Base-by-base conservation (phyloP, 2,329 filamentous ascomycete genomes). In the Botryosphaeria agaves region DNA sequence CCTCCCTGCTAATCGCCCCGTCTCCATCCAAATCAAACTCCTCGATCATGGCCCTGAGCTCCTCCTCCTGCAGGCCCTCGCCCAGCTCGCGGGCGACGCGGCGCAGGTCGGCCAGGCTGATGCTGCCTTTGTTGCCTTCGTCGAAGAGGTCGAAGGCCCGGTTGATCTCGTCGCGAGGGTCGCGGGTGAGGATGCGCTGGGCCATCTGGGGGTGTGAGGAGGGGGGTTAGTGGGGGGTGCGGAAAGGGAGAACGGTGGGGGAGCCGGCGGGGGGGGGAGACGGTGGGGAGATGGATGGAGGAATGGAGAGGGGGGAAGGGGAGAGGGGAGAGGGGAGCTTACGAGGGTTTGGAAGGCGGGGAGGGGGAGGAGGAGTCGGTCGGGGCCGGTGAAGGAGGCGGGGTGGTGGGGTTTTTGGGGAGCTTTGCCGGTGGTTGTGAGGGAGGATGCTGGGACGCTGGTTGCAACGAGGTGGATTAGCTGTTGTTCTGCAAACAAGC, bases 1-100 rank as follows among this genome's bases (percentile, higher is more conserved):
- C 71, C 35, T 76, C 71, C 43, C 66, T 51, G 28, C 61, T 65
- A 40, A 76, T 73, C 34, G 66, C 84, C 7, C 85, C 85, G 43
- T 92, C 91, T 1, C 83, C 87, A 48, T 92, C 81, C 39, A 94
- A 66, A 59, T 98, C 89, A 59, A 95, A 91, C 55, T 95, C 87
- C 47, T 94, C 84, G 58, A 98, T 89, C 89, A 98, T 98, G 39
- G 84, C 84, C 42, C 72, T 66, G 37, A 98, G 64, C 53, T 98
- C 89, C 45, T 91, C 80, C 47, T 98, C 87, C 42, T 89, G 82
- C 41, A 98, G 64, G 8, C 81, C 83, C 53, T 95, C 87, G 5
- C 89, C 89, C 39, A 98, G 62, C 52, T 95, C 89, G 44, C 83
- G 71, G 34, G 87, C 84, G 16, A 95, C 82, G 34, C 83, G 66